Conservation (phyloP, 441 rosid species). For the Populus hybrid region DNA sequence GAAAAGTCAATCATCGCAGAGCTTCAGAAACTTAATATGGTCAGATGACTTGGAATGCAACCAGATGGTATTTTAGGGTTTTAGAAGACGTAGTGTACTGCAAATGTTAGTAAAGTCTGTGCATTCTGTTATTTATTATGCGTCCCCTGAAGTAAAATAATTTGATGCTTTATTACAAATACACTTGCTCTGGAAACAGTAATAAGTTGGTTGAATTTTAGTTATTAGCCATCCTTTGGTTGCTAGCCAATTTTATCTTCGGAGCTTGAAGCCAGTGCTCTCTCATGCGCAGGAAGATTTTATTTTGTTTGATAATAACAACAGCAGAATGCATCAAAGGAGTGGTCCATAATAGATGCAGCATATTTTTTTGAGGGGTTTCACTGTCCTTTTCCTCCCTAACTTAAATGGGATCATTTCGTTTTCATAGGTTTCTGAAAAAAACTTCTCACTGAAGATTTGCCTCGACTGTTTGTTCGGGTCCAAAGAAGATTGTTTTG, state of each 20-base stretch:
- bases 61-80: not conserved
- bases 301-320: not conserved
- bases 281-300: not conserved
- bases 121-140: not conserved
- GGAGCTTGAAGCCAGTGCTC: not conserved
- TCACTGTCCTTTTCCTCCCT: not conserved
- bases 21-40: not conserved
- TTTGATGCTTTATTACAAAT: not conserved
- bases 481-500: slow-evolving; percentile 93
- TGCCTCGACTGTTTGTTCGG: slow-evolving; percentile 92
- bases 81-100: not conserved
- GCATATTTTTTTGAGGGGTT: not conserved
- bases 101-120: not conserved
- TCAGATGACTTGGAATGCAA: not conserved
- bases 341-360: not conserved
- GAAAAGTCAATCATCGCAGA: not conserved
- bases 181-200: not conserved
- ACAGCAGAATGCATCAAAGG: not conserved
- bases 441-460: slow-evolving; percentile 90
- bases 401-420: not conserved
- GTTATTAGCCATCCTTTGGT: not conserved
- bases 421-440: slow-evolving; percentile 73
- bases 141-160: not conserved
- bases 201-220: not conserved
- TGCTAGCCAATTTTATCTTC: not conserved